phyloP scores from a whole-genome alignment of 2,329 filamentous ascomycete genomes.

The Samsoniella hepiali region DNA sequence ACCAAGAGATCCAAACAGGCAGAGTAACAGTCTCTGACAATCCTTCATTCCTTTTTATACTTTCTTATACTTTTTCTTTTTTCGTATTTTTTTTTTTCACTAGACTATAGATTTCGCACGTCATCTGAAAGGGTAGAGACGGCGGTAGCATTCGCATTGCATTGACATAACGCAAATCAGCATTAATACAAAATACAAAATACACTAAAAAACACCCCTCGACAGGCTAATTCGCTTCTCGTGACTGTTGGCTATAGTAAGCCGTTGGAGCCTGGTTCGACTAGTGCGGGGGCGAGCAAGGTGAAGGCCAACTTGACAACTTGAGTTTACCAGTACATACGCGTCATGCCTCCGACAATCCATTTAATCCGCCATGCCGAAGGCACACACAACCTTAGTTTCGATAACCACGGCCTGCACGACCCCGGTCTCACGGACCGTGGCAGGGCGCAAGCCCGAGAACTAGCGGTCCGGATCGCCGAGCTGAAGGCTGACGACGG shows the following conservation, averaged over 20 bases:
- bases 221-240: background rate
- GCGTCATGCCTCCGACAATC: conserved; percentile 44
- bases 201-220: background rate
- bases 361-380: conserved; percentile 65
- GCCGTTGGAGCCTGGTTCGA: background rate
- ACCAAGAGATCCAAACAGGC: conserved; percentile 49
- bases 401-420: conserved; percentile 65
- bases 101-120: conserved; percentile 8
- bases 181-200: background rate
- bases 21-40: conserved; percentile 27
- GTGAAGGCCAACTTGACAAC: background rate
- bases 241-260: background rate
- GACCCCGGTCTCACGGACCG: conserved; percentile 69
- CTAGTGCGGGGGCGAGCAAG: background rate
- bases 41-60: background rate
- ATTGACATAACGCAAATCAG: background rate
- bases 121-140: background rate
- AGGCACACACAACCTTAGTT: conserved; percentile 70
- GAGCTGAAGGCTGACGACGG: conserved; percentile 60
- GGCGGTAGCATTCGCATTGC: background rate
- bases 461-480: conserved; percentile 59
- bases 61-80: background rate
- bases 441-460: conserved; percentile 65
- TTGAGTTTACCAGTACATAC: background rate
- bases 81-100: background rate